Evolutionary conservation across 1,284 basidiomycete species (phyloP).

Genomic region (Pseudozyma hubeiensis): DNA sequence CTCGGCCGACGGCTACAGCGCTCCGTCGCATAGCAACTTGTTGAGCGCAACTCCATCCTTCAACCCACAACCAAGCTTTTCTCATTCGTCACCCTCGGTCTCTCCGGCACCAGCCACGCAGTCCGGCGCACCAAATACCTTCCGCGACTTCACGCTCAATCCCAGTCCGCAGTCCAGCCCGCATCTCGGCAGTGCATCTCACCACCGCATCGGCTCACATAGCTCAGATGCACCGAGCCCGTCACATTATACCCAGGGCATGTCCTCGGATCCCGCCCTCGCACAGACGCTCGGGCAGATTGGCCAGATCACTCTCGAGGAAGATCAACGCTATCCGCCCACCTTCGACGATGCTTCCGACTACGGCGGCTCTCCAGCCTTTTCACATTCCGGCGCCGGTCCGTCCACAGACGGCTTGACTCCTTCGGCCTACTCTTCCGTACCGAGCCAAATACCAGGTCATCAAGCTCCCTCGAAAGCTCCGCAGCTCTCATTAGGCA

Average conservation of each 20-base stretch:
- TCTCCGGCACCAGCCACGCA: slow-evolving; percentile 18
- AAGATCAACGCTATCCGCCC: slow-evolving; percentile 31
- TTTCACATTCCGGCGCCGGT: slow-evolving; percentile 3
- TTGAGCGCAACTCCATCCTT: slow-evolving; percentile 24
- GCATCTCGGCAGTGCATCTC: slow-evolving; percentile 10
- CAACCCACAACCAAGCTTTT: slow-evolving; percentile 1
- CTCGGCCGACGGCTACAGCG: slow-evolving; percentile 50
- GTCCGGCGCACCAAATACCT: slow-evolving; percentile 14
- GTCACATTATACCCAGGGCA: slow-evolving; percentile 8
- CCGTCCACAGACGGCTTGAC: slow-evolving; percentile 6
- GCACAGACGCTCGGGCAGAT: slow-evolving; percentile 40
- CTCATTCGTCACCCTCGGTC: slow-evolving; percentile 8
- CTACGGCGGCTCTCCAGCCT: slow-evolving; percentile 18
- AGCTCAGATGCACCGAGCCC: slow-evolving; percentile 41
- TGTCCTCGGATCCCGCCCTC: slow-evolving; percentile 23
- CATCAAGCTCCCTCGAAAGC: slow-evolving; percentile 4
- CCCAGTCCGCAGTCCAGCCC: slow-evolving; percentile 46
- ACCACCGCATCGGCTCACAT: slow-evolving; percentile 29
- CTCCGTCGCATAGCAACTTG: slow-evolving; percentile 29
- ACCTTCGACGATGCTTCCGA: slow-evolving; percentile 38
- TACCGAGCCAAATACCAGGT: slow-evolving; percentile 4
- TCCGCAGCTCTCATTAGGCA: slow-evolving; percentile 41
- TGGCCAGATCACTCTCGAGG: slow-evolving; percentile 42
- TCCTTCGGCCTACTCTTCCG: slow-evolving; percentile 8
- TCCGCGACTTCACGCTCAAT: slow-evolving; percentile 32